Evolutionary conservation across 305 asterid species (phyloP).

Genomic region (Plantago coronopus): DNA sequence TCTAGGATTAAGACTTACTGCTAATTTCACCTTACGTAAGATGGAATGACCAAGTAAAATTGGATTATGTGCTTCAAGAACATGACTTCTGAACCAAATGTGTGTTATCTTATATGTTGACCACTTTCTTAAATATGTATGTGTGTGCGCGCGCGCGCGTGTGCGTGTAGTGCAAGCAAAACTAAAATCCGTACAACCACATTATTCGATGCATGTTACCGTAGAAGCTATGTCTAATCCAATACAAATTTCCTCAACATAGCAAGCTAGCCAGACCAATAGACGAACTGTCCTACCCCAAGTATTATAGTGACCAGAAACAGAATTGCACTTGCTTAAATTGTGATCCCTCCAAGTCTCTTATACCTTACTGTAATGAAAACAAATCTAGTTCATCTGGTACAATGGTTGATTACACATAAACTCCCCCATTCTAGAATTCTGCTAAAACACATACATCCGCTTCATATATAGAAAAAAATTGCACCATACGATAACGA

Average conservation of each 20-base stretch:
- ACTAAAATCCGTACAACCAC: not conserved
- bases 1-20: too few relatives aligned
- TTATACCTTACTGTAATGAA: too few relatives aligned
- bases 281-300: conserved; percentile 13
- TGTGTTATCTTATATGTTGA: too few relatives aligned
- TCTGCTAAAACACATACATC: not conserved
- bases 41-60: too few relatives aligned
- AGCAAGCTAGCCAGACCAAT: conserved; percentile 10
- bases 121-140: too few relatives aligned
- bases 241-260: not conserved
- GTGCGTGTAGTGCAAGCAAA: too few relatives aligned
- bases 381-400: not conserved
- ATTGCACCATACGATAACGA: too few relatives aligned
- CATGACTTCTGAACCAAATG: too few relatives aligned
- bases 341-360: too few relatives aligned
- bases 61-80: too few relatives aligned
- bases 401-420: not conserved
- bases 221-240: not conserved
- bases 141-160: too few relatives aligned
- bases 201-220: not conserved
- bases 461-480: not conserved
- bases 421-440: not conserved
- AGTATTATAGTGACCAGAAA: not conserved
- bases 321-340: not conserved
- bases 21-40: too few relatives aligned